Conservation (phyloP, 495 filamentous ascomycete genomes). For the Annulohypoxylon stygium region DNA sequence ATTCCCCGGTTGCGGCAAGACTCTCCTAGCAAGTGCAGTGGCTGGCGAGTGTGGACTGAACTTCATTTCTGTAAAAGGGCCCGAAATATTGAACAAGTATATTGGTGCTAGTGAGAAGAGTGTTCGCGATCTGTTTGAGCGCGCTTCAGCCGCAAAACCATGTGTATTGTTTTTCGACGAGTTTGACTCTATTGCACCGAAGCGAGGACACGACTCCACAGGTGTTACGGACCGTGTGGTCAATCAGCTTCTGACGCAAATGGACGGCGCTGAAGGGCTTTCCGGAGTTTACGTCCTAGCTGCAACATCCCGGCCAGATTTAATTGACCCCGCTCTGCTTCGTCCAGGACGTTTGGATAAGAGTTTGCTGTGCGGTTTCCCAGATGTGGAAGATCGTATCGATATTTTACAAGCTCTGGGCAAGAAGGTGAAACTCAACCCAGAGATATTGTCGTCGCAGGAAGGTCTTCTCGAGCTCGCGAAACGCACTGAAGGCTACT, state of each 20-base stretch:
- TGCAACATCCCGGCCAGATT: conserved; percentile 88
- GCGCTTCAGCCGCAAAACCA: conserved; percentile 88
- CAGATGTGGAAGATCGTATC: conserved; percentile 77
- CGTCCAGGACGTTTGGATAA: conserved; percentile 93
- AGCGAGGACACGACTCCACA: conserved; percentile 95
- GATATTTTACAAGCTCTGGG: conserved; percentile 89
- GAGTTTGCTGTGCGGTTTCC: conserved; percentile 89
- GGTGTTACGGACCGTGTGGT: conserved; percentile 99
- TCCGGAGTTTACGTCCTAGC: conserved; percentile 96
- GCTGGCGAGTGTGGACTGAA: conserved; percentile 97
- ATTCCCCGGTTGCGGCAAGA: conserved; percentile 96
- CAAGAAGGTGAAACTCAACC: conserved; percentile 77
- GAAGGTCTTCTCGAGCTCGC: conserved; percentile 76
- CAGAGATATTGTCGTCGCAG: conserved; percentile 66
- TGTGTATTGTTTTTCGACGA: conserved; percentile 98
- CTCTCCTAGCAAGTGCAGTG: conserved; percentile 90
- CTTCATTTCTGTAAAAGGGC: conserved; percentile 98
- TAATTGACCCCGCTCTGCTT: conserved; percentile 93
- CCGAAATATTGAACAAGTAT: conserved; percentile 98
- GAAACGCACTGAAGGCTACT: conserved; percentile 85
- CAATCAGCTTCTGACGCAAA: conserved; percentile 97
- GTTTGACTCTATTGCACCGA: conserved; percentile 96
- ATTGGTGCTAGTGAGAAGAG: conserved; percentile 96
- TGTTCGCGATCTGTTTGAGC: conserved; percentile 93
- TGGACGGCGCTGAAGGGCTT: conserved; percentile 97